These are phyloP conservation scores for Podila clonocystis DNA, from an alignment of 192 early-diverging fungal genomes.

Conservation along the genomic window DNA sequence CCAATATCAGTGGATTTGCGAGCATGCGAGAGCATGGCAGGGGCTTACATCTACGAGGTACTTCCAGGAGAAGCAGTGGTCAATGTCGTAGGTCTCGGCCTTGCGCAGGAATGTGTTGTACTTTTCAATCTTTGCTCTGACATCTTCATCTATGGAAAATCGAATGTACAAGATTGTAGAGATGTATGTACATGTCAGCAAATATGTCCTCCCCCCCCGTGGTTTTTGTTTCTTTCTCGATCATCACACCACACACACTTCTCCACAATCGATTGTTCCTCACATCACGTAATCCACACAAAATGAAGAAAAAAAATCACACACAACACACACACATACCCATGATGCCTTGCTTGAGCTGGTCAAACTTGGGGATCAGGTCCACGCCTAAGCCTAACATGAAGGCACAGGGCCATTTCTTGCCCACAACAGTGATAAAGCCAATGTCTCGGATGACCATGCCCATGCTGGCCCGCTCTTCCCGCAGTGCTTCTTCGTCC, in stretches of 20 bases:
- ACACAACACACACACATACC: slow-evolving; percentile 5
- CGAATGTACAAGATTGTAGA: no score
- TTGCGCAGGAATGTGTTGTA: slow-evolving; percentile 42
- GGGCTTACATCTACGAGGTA: slow-evolving; percentile 52
- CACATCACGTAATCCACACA: neutral
- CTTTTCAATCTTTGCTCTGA: slow-evolving; percentile 24
- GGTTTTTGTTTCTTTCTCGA: neutral
- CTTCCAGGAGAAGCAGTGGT: slow-evolving; percentile 54
- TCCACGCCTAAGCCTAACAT: slow-evolving; percentile 61
- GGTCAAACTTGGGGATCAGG: slow-evolving; percentile 47
- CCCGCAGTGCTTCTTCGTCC: neutral
- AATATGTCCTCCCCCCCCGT: neutral
- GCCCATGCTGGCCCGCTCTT: slow-evolving; percentile 60
- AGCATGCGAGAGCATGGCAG: neutral
- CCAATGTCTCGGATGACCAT: slow-evolving; percentile 69
- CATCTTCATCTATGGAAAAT: slow-evolving; percentile 7
- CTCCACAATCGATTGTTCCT: neutral
- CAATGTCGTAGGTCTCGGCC: slow-evolving; percentile 47
- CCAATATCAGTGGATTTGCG: neutral
- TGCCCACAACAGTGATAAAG: slow-evolving; percentile 53
- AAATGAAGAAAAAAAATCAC: neutral
- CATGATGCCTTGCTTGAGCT: slow-evolving; percentile 24
- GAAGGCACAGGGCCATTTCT: slow-evolving; percentile 59
- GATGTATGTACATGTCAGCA: neutral
- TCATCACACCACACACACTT: neutral